Conservation (phyloP, 495 filamentous ascomycete species). For the Hyaloscypha bicolor region DNA sequence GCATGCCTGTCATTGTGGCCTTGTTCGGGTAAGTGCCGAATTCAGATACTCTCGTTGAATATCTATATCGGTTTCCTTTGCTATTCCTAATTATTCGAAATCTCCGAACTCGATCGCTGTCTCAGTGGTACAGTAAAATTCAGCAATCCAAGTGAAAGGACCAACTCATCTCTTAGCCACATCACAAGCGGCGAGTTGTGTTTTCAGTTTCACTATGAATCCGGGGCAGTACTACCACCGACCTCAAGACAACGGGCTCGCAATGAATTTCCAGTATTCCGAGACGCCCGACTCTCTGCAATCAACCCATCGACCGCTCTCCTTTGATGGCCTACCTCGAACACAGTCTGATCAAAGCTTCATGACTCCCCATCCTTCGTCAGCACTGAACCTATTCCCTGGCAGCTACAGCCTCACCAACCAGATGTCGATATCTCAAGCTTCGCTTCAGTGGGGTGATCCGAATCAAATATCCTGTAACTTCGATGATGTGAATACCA, state of each 20-base stretch:
- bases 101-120: slow-evolving; percentile 22
- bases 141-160: slow-evolving; percentile 26
- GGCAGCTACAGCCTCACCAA: slow-evolving; percentile 17
- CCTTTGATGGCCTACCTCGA: slow-evolving; percentile 30
- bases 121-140: slow-evolving; percentile 24
- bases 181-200: slow-evolving; percentile 15
- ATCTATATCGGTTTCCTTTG: slow-evolving; percentile 34
- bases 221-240: slow-evolving; percentile 21
- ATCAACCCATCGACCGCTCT: slow-evolving; percentile 14
- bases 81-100: slow-evolving; percentile 28
- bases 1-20: slow-evolving; percentile 27
- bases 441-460: slow-evolving; percentile 22
- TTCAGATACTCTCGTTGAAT: slow-evolving; percentile 24
- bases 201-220: slow-evolving; percentile 28
- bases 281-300: slow-evolving; percentile 14
- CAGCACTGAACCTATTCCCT: slow-evolving; percentile 2
- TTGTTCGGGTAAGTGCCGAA: slow-evolving; percentile 18
- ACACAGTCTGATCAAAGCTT: slow-evolving; percentile 20
- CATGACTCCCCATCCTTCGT: slow-evolving; percentile 14
- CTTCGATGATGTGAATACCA: slow-evolving; percentile 22
- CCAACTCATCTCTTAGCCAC: slow-evolving; percentile 23
- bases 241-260: slow-evolving; percentile 20
- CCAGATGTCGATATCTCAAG: slow-evolving; percentile 25
- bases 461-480: slow-evolving; percentile 8
- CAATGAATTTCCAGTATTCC: slow-evolving; percentile 25